phyloP scores from a whole-genome alignment of 768 basidiomycete species.

The Xerocomus spinulosus region DNA sequence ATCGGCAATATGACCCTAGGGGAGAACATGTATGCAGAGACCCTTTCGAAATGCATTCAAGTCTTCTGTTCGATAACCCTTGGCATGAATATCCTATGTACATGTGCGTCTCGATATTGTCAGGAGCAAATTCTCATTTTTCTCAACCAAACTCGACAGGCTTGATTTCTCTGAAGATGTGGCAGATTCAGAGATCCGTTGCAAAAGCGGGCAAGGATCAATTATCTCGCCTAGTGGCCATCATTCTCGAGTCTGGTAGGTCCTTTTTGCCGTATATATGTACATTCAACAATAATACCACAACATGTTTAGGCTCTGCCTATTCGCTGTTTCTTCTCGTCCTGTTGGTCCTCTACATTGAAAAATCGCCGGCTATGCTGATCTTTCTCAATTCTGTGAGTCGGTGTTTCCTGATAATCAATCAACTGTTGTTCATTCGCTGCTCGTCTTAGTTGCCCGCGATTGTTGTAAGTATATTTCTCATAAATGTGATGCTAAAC shows the following conservation, averaged over 20 bases:
- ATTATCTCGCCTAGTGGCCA: neutral
- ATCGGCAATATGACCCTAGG: neutral
- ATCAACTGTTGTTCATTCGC: neutral
- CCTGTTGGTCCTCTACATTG: constrained; percentile 10
- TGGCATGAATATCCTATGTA: neutral
- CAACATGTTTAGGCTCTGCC: neutral
- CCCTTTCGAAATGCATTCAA: neutral
- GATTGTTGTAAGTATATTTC: constrained; percentile 10
- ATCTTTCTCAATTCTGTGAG: constrained; percentile 16
- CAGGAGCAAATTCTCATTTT: neutral
- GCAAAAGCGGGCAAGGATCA: neutral
- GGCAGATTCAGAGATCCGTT: neutral
- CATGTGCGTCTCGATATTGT: neutral
- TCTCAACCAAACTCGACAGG: neutral
- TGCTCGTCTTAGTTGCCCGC: constrained; percentile 7
- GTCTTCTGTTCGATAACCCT: neutral
- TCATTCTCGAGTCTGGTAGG: constrained; percentile 1
- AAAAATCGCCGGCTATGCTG: neutral
- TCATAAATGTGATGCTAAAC: neutral
- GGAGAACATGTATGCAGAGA: neutral
- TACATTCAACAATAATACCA: neutral
- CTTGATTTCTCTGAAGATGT: neutral
- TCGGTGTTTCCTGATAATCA: neutral
- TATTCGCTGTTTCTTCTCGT: constrained; percentile 7
- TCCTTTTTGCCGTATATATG: too few relatives aligned